phyloP scores from a whole-genome alignment of 805 yeast genomes.

The Teunomyces barrocoloradensis region DNA sequence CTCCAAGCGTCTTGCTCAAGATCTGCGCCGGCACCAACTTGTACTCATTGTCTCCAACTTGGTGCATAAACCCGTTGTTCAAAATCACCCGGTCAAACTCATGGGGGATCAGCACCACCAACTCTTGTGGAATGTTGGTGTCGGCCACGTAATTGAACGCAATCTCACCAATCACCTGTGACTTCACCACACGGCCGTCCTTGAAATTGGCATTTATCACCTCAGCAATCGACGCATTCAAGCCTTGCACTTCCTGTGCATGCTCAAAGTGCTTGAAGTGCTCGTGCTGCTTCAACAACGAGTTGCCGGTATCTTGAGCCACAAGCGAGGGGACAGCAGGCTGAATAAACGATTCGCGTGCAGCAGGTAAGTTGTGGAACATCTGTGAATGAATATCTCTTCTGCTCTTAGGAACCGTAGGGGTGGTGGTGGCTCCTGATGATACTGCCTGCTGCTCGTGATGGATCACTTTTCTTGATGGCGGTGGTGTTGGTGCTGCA shows the following conservation, averaged over 20 bases:
- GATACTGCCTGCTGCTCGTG: constrained; percentile 11
- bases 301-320: constrained; percentile 41
- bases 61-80: constrained; percentile 35
- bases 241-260: constrained; percentile 39
- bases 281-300: constrained; percentile 48
- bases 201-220: constrained; percentile 70
- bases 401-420: constrained; percentile 23
- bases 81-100: constrained; percentile 51
- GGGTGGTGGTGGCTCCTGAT: background rate
- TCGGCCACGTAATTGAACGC: constrained; percentile 64
- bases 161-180: constrained; percentile 79
- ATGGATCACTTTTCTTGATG: constrained; percentile 49
- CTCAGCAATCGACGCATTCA: constrained; percentile 86
- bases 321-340: constrained; percentile 13
- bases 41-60: constrained; percentile 32
- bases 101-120: constrained; percentile 40
- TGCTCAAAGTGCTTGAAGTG: constrained; percentile 35
- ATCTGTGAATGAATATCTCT: constrained; percentile 45
- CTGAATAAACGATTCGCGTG: constrained; percentile 26
- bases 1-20: constrained; percentile 69
- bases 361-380: constrained; percentile 43
- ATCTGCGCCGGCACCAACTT: constrained; percentile 48
- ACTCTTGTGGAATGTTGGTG: constrained; percentile 19
- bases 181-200: constrained; percentile 58
- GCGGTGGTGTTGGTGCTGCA: constrained; percentile 50